Evolutionary conservation across 768 basidiomycete species (phyloP).

Genomic region (Hortiboletus campestris): DNA sequence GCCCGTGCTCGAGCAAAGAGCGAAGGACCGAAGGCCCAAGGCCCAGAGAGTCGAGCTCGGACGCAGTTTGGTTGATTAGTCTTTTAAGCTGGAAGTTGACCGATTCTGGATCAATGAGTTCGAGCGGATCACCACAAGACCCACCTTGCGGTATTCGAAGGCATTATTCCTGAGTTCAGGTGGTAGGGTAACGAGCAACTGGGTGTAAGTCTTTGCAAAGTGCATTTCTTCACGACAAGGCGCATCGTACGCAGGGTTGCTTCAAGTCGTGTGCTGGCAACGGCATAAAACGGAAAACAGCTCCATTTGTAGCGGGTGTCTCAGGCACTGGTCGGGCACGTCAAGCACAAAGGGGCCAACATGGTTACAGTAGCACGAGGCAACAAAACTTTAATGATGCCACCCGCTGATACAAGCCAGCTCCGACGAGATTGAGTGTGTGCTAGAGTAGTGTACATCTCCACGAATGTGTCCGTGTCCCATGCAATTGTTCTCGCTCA

Average conservation of each 20-base stretch:
- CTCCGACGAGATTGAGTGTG: too few species aligned
- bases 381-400: too few species aligned
- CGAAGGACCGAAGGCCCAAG: constrained; percentile 50
- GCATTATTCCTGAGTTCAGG: constrained; percentile 74
- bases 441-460: too few species aligned
- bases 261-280: background rate
- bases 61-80: constrained; percentile 78
- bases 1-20: constrained; percentile 23
- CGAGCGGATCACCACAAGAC: background rate
- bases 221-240: constrained; percentile 51
- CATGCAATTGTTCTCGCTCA: too few species aligned
- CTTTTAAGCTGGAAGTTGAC: constrained; percentile 72
- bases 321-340: too few species aligned
- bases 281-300: background rate
- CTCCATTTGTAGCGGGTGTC: background rate
- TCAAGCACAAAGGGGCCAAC: too few species aligned
- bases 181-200: constrained; percentile 64
- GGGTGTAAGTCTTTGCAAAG: constrained; percentile 67
- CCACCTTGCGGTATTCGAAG: constrained; percentile 80
- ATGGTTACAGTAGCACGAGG: too few species aligned
- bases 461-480: too few species aligned
- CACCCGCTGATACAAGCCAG: too few species aligned
- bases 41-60: constrained; percentile 73
- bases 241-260: background rate
- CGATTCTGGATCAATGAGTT: background rate